Evolutionary conservation across 306 rosid genomes (phyloP).

Genomic region (Gastrolobium bilobum): DNA sequence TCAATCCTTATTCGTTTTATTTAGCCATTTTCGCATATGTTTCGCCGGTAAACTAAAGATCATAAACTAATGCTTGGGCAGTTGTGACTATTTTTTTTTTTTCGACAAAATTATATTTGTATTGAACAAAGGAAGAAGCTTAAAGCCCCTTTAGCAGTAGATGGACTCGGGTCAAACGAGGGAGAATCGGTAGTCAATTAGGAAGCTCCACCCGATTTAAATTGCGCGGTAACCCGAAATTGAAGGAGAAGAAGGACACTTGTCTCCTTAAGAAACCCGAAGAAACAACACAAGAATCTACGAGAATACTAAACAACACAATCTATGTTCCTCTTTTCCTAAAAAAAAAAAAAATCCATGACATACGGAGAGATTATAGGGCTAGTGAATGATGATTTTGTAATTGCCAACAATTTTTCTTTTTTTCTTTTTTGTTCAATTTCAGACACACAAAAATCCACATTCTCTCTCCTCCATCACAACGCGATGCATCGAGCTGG

Average conservation of each 20-base stretch:
- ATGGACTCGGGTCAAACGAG: not conserved
- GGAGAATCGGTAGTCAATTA: too few species aligned
- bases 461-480: slow-evolving; percentile 1
- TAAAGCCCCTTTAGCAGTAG: not conserved
- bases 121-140: too few species aligned
- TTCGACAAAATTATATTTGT: too few species aligned
- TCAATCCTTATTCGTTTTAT: too few species aligned
- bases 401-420: slow-evolving; percentile 1
- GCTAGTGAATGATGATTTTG: not conserved
- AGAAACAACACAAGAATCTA: slow-evolving; percentile 43
- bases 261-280: slow-evolving; percentile 46
- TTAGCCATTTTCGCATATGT: too few species aligned
- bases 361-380: slow-evolving; percentile 43
- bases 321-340: slow-evolving; percentile 40
- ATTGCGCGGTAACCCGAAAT: slow-evolving; percentile 69
- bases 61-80: too few species aligned
- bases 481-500: slow-evolving; percentile 47
- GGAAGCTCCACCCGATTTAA: not conserved
- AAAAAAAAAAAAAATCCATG: slow-evolving; percentile 23
- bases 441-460: not conserved
- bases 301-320: slow-evolving; percentile 14
- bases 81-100: too few species aligned
- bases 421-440: not conserved
- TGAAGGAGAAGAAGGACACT: slow-evolving; percentile 52
- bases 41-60: too few species aligned